These are phyloP conservation scores for Xylaria intraflava DNA, from an alignment of 495 filamentous ascomycete genomes.

Conservation along the genomic window DNA sequence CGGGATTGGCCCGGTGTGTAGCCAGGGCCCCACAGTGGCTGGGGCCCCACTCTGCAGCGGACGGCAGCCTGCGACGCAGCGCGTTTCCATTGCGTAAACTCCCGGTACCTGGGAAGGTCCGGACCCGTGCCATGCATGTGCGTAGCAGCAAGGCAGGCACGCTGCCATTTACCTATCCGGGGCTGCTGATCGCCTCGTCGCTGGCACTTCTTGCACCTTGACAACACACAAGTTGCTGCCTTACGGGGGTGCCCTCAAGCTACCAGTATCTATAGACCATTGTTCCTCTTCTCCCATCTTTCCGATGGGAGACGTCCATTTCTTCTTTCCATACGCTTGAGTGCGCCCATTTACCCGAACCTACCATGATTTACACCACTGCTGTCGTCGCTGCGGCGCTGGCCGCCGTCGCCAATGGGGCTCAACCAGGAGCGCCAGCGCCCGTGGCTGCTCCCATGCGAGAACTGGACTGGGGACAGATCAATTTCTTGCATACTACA, in stretches of 20 bases:
- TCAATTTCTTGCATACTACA: constrained; percentile 93
- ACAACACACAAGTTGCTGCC: neutral
- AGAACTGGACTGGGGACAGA: constrained; percentile 77
- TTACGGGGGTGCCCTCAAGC: neutral
- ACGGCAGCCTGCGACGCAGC: too few species aligned
- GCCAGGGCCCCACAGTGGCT: neutral
- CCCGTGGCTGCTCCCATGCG: constrained; percentile 79
- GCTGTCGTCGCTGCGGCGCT: constrained; percentile 22
- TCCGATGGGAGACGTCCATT: neutral
- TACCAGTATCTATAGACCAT: neutral
- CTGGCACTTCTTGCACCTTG: neutral
- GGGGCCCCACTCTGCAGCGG: too few species aligned
- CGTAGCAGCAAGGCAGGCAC: too few species aligned
- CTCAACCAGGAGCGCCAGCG: constrained; percentile 72
- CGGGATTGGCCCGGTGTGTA: neutral
- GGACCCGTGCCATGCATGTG: too few species aligned
- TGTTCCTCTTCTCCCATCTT: neutral
- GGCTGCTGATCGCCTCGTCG: too few species aligned
- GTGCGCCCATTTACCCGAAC: neutral
- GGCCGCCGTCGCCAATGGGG: constrained; percentile 38
- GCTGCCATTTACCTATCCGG: too few species aligned
- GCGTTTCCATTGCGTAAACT: too few species aligned
- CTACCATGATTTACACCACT: constrained; percentile 19
- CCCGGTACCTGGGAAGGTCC: too few species aligned
- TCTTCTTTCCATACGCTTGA: neutral